Evolutionary conservation across 441 rosid genomes (phyloP).

Genomic region (Kokia cookei): DNA sequence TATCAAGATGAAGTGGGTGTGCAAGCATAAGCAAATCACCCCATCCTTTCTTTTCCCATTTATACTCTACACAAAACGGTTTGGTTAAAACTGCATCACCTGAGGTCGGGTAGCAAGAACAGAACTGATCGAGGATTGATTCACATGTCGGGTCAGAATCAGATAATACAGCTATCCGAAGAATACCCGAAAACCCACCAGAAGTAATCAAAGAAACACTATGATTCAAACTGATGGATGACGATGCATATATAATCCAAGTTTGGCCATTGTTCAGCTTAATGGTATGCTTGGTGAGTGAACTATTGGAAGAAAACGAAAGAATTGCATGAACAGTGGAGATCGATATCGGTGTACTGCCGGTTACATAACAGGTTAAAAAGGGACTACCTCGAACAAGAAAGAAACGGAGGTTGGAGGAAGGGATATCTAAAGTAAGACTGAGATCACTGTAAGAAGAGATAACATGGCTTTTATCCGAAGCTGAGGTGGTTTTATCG

Average conservation of each 20-base stretch:
- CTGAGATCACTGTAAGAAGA: conserved; percentile 72
- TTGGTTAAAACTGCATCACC: conserved; percentile 64
- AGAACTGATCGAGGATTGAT: conserved; percentile 65
- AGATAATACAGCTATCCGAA: conserved; percentile 63
- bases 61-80: conserved; percentile 72
- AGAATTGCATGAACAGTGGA: conserved; percentile 77
- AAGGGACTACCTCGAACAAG: conserved; percentile 91
- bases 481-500: conserved; percentile 20
- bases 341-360: conserved; percentile 41
- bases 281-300: conserved; percentile 54
- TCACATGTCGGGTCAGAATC: conserved; percentile 36
- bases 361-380: conserved; percentile 53
- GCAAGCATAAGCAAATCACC: conserved; percentile 95
- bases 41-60: conserved; percentile 83
- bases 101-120: conserved; percentile 73
- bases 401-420: conserved; percentile 61
- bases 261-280: conserved; percentile 79
- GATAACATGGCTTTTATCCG: conserved; percentile 42
- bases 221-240: conserved; percentile 45
- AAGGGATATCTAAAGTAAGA: conserved; percentile 69
- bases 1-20: conserved; percentile 77
- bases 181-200: conserved; percentile 49
- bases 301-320: conserved; percentile 35
- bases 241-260: conserved; percentile 77
- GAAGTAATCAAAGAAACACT: conserved; percentile 39